These are phyloP conservation scores for Ophiostoma montium DNA, from an alignment of 2,329 filamentous ascomycete genomes.

Conservation along the genomic window DNA sequence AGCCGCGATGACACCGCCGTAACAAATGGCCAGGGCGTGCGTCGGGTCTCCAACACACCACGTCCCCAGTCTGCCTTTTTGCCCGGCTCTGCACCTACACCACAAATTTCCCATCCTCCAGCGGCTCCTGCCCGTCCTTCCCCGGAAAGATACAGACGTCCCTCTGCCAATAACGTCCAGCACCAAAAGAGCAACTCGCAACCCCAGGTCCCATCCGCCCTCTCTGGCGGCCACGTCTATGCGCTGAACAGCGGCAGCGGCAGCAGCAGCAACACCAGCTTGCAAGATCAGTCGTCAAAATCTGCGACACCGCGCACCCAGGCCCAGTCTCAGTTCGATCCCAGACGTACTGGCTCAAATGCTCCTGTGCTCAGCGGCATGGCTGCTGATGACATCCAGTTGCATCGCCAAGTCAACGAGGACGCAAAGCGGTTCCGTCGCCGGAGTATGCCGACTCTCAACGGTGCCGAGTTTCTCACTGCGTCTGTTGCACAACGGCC, in stretches of 20 bases:
- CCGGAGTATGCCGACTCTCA: constrained; percentile 62
- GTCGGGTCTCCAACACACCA: constrained; percentile 23
- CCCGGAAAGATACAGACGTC: constrained; percentile 71
- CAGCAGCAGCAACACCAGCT: constrained; percentile 18
- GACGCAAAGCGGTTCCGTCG: constrained; percentile 64
- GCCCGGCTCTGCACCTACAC: constrained; percentile 27
- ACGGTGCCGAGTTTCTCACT: constrained; percentile 30
- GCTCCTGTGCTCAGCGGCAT: constrained; percentile 28
- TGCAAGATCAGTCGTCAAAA: constrained; percentile 21
- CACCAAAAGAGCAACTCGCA: constrained; percentile 5
- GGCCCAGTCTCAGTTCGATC: constrained; percentile 17
- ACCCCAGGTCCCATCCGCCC: constrained; percentile 20
- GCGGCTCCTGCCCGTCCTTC: constrained; percentile 50
- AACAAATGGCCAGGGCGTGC: constrained; percentile 22
- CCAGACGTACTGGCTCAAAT: constrained; percentile 40
- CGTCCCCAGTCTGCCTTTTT: constrained; percentile 30
- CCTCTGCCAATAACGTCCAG: constrained; percentile 31
- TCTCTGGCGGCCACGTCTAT: constrained; percentile 36
- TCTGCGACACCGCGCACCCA: constrained; percentile 21
- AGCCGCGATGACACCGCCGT: constrained; percentile 40
- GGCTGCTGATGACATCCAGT: constrained; percentile 54
- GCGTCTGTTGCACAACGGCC: constrained; percentile 23
- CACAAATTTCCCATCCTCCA: constrained; percentile 43
- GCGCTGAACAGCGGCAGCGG: constrained; percentile 25
- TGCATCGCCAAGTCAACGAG: constrained; percentile 47